phyloP scores from a whole-genome alignment of 1,284 basidiomycete genomes.

The Apiotrichum domesticum region DNA sequence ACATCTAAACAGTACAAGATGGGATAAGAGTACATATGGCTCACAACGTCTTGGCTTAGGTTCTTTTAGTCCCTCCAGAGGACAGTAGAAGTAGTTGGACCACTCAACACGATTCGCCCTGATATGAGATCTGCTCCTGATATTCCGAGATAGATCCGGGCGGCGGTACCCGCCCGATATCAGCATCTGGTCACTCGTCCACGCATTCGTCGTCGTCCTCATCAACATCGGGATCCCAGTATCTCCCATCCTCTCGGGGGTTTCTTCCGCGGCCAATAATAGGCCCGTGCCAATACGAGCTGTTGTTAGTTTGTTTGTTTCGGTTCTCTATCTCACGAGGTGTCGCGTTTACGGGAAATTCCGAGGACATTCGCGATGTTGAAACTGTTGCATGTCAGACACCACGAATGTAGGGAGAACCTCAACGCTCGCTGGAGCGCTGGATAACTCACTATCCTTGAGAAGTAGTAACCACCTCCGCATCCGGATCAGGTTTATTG shows the following conservation, averaged over 20 bases:
- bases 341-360: slow-evolving; percentile 24
- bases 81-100: too few relatives aligned
- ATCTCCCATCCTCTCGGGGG: too few relatives aligned
- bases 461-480: neutral
- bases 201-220: neutral
- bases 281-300: slow-evolving; percentile 5
- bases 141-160: too few relatives aligned
- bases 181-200: too few relatives aligned
- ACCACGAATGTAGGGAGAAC: neutral
- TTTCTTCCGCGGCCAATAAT: neutral
- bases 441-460: neutral
- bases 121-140: too few relatives aligned
- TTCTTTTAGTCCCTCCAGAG: too few relatives aligned
- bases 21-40: too few relatives aligned
- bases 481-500: slow-evolving; percentile 3
- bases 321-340: slow-evolving; percentile 17
- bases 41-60: too few relatives aligned
- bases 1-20: too few relatives aligned
- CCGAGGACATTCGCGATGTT: slow-evolving; percentile 34
- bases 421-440: neutral
- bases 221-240: neutral
- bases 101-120: too few relatives aligned
- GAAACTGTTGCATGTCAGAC: slow-evolving; percentile 14
- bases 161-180: too few relatives aligned
- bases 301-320: neutral